phyloP scores from a whole-genome alignment of 2,329 filamentous ascomycete genomes.

The Neonectria ditissima region DNA sequence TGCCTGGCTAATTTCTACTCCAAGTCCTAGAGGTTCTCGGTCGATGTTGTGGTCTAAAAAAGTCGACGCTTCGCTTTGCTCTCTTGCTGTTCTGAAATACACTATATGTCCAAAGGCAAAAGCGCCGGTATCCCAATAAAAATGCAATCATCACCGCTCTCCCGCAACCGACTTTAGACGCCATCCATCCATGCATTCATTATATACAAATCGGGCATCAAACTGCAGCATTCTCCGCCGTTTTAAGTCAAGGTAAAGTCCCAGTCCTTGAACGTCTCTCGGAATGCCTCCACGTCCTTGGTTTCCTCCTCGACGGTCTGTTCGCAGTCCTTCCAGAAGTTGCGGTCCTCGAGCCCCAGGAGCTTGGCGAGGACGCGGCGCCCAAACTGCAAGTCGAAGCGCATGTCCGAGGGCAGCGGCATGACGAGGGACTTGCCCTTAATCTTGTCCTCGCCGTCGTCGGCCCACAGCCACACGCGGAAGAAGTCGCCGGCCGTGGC shows the following conservation, averaged over 20 bases:
- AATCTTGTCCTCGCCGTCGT: slow-evolving; percentile 64
- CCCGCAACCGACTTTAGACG: slow-evolving; percentile 30
- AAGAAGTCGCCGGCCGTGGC: slow-evolving; percentile 75
- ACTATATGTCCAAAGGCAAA: not conserved
- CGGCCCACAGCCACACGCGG: slow-evolving; percentile 82
- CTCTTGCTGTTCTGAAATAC: not conserved
- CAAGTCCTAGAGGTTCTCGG: not conserved
- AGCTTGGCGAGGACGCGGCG: slow-evolving; percentile 90
- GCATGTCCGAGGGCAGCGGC: slow-evolving; percentile 75
- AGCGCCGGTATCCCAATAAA: not conserved
- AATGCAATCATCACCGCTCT: not conserved
- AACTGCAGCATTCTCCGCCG: slow-evolving; percentile 12
- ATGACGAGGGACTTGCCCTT: slow-evolving; percentile 77
- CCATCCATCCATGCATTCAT: slow-evolving; percentile 36
- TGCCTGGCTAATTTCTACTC: not conserved
- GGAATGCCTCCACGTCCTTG: slow-evolving; percentile 81
- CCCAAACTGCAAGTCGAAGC: slow-evolving; percentile 93
- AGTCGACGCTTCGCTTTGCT: no score
- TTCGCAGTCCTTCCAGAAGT: slow-evolving; percentile 85
- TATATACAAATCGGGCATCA: slow-evolving; percentile 24
- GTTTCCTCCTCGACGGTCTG: slow-evolving; percentile 84
- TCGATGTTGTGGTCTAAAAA: not conserved
- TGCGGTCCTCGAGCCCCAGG: slow-evolving; percentile 80
- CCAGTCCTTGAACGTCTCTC: slow-evolving; percentile 83
- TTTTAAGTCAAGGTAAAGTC: slow-evolving; percentile 75